Base-by-base conservation (phyloP, 495 filamentous ascomycete species). In the Penicillium nucicola region DNA sequence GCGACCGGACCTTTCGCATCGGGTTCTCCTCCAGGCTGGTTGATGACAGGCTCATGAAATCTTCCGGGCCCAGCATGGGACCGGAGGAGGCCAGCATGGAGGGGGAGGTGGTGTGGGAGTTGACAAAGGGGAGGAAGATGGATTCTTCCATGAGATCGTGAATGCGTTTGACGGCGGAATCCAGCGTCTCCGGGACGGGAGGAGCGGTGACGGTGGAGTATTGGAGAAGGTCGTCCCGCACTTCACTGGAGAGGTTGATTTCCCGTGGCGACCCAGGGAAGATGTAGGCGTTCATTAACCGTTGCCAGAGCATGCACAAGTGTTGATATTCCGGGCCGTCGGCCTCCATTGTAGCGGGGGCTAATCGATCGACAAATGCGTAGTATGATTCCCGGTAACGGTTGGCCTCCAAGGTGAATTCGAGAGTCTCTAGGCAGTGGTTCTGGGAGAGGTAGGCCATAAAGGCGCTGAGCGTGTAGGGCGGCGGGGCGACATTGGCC, bases 71-170 rank as follows among this genome's bases (percentile, higher is more conserved):
- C 30, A 69, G 57, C 25, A 70, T 49, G 10, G 62, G 64, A 12
- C 68, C 68, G 31, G 62, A 48, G 36, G 58, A 28, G 8, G 71
- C 59, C 23, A 58, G 32, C 46, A 75, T 64, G 20, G 68, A 63
- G 3, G 67, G 57, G 11, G 65, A 64, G 1, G 60, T 49, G 36
- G 66, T 58, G 40, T 69, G 64, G 51, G 63, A 58, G 57, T 76
- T 74, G 43, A 75, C 57, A 53, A 78, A 72, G 23, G 74, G 66
- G 45, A 77, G 64, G 56, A 71, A 75, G 3, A 97, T 90, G 3
- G 90, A 96, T 58, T 97, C 93, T 60, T 97, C 92, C 90, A 99
- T 97, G 51, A 99, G 72, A 50, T 97, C 92, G 64, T 91, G 90
- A 13, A 96, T 87, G 44, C 95, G 92, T 48, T 84, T 79, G 14